phyloP scores from a whole-genome alignment of 768 basidiomycete species.

The Amanita brunnescens region DNA sequence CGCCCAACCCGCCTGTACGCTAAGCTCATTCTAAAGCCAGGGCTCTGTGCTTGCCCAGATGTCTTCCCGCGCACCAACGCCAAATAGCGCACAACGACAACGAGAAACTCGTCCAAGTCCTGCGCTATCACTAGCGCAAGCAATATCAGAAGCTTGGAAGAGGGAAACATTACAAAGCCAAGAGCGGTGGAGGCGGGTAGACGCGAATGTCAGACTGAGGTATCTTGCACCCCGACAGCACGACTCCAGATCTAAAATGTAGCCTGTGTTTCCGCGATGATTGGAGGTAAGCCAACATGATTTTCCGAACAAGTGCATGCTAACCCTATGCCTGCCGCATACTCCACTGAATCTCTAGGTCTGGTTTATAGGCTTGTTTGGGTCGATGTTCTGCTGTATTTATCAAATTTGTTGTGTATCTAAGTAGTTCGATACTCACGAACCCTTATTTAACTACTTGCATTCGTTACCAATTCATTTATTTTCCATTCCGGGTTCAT shows the following conservation, averaged over 20 bases:
- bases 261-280: slow-evolving; percentile 11
- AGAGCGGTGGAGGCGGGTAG: slow-evolving; percentile 44
- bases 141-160: slow-evolving; percentile 65
- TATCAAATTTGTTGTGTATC: slow-evolving; percentile 5
- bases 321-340: background rate
- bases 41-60: slow-evolving; percentile 29
- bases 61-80: slow-evolving; percentile 33
- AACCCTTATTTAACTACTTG: background rate
- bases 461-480: background rate
- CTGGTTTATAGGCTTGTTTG: background rate
- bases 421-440: slow-evolving; percentile 1
- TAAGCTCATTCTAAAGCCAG: slow-evolving; percentile 24
- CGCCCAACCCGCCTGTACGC: slow-evolving; percentile 23
- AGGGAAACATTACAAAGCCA: slow-evolving; percentile 51
- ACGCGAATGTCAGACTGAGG: slow-evolving; percentile 41
- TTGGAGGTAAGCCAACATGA: slow-evolving; percentile 5
- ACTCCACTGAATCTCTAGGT: background rate
- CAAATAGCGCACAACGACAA: slow-evolving; percentile 24
- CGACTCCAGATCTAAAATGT: slow-evolving; percentile 46
- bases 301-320: background rate
- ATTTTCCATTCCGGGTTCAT: slow-evolving; percentile 12
- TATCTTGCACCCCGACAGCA: slow-evolving; percentile 35
- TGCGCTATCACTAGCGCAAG: slow-evolving; percentile 43
- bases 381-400: slow-evolving; percentile 2
- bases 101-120: slow-evolving; percentile 24